phyloP scores from a whole-genome alignment of 768 basidiomycete genomes.

The Sporobolomyces phaffii region DNA sequence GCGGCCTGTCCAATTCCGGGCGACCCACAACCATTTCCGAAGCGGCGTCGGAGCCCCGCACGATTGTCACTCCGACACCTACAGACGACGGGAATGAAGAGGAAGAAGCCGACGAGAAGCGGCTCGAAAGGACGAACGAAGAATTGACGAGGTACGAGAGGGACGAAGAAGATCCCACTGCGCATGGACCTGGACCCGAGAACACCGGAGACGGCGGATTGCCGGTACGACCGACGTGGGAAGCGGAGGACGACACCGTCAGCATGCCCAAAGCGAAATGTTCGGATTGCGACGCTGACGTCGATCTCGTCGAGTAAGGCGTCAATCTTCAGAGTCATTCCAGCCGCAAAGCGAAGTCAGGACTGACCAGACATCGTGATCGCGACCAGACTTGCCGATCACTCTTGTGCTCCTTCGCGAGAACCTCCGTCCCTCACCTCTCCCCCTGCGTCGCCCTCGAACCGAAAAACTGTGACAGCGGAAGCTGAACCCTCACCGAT shows the following conservation, averaged over 20 bases:
- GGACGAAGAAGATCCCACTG: constrained; percentile 20
- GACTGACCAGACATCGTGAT: too few species aligned
- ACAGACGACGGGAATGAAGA: background rate
- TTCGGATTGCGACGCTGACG: constrained; percentile 15
- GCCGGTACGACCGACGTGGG: constrained; percentile 1
- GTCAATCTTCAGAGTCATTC: background rate
- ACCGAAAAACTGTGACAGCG: too few species aligned
- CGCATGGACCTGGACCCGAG: constrained; percentile 8
- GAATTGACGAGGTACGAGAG: constrained; percentile 17
- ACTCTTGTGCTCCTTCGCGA: constrained; percentile 6
- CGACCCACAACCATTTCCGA: background rate
- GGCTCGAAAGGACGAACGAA: background rate
- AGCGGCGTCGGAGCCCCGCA: background rate
- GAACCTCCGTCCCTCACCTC: background rate
- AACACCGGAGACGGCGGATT: constrained; percentile 5
- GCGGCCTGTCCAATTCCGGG: background rate
- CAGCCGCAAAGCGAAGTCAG: too few species aligned
- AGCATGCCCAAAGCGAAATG: constrained; percentile 24
- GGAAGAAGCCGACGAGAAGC: constrained; percentile 3
- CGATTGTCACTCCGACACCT: background rate
- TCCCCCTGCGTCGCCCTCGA: background rate
- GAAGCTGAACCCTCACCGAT: too few species aligned
- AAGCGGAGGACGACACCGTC: background rate
- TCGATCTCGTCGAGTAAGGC: constrained; percentile 26
- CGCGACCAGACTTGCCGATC: constrained; percentile 31